phyloP scores from a whole-genome alignment of 116 monocot genomes.

The Thalassia testudinum region DNA sequence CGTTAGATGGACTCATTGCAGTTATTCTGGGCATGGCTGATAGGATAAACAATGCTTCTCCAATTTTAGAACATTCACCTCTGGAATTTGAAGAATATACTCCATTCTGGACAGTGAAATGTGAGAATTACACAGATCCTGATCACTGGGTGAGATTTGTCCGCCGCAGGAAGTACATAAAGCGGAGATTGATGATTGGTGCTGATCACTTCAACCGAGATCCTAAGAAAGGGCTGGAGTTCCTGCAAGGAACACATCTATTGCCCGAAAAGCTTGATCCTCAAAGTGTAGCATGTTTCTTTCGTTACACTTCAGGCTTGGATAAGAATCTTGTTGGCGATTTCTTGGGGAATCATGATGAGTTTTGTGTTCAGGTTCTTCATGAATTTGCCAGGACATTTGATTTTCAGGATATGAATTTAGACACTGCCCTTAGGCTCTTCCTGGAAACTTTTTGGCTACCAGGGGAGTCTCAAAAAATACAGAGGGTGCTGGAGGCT shows the following conservation, averaged over 20 bases:
- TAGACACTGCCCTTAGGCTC: conserved; percentile 73
- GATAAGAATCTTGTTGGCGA: conserved; percentile 83
- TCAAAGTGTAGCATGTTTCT: conserved; percentile 62
- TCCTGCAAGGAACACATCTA: conserved; percentile 54
- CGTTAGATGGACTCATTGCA: conserved; percentile 69
- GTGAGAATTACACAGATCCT: conserved; percentile 54
- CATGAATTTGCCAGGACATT: conserved; percentile 87
- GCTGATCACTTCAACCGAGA: conserved; percentile 77
- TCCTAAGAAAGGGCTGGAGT: conserved; percentile 71
- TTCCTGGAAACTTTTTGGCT: conserved; percentile 80
- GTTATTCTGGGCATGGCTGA: conserved; percentile 54
- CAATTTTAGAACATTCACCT: conserved; percentile 13
- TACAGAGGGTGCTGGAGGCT: conserved; percentile 82
- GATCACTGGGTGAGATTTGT: conserved; percentile 62
- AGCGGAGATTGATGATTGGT: conserved; percentile 58
- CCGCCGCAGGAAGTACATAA: conserved; percentile 48
- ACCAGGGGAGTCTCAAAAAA: conserved; percentile 91
- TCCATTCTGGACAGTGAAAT: conserved; percentile 71
- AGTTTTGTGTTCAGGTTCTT: conserved; percentile 72
- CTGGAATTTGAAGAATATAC: conserved; percentile 47
- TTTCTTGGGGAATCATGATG: conserved; percentile 85
- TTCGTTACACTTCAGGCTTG: conserved; percentile 62
- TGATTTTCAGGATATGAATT: conserved; percentile 74
- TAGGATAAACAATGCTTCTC: conserved; percentile 31
- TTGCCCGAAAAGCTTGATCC: conserved; percentile 71